Evolutionary conservation across 2,329 filamentous ascomycete species (phyloP).

Genomic region (Colletotrichum eleusines): DNA sequence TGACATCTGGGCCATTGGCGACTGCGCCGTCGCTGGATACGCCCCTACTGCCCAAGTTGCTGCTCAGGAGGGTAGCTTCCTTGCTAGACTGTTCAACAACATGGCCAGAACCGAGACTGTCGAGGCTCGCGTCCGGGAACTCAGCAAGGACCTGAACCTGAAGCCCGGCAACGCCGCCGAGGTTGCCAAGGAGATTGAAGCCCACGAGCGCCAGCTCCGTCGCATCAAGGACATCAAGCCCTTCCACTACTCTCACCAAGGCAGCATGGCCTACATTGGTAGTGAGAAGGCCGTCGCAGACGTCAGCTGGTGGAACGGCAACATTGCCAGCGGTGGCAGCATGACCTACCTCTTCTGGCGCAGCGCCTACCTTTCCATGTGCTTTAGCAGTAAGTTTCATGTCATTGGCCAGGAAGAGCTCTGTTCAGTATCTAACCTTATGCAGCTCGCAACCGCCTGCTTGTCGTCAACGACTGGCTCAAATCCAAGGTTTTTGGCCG

Average conservation of each 20-base stretch:
- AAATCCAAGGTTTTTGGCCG: constrained; percentile 98
- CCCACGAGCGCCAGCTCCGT: constrained; percentile 86
- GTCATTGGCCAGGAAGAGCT: neutral
- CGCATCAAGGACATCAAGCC: constrained; percentile 95
- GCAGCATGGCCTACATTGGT: constrained; percentile 96
- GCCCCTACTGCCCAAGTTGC: constrained; percentile 98
- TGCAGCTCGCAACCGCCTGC: constrained; percentile 89
- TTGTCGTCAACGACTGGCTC: constrained; percentile 94
- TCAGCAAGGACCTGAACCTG: constrained; percentile 73
- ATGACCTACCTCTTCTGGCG: constrained; percentile 99
- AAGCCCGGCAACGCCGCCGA: constrained; percentile 76
- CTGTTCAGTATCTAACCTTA: constrained; percentile 34
- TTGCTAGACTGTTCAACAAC: constrained; percentile 97
- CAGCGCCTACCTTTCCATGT: constrained; percentile 98
- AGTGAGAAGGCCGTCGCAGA: constrained; percentile 98
- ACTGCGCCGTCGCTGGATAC: constrained; percentile 97
- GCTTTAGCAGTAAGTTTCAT: constrained; percentile 91
- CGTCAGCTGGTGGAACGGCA: constrained; percentile 96
- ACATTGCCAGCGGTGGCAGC: constrained; percentile 91
- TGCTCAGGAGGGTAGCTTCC: constrained; percentile 93
- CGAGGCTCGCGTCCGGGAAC: constrained; percentile 78
- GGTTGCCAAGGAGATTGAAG: constrained; percentile 80
- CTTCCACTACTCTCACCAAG: constrained; percentile 99
- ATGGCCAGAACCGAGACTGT: constrained; percentile 95
- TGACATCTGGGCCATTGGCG: constrained; percentile 97